Base-by-base conservation (phyloP, 2,329 filamentous ascomycete genomes). In the Neocatenulostroma microsporum region DNA sequence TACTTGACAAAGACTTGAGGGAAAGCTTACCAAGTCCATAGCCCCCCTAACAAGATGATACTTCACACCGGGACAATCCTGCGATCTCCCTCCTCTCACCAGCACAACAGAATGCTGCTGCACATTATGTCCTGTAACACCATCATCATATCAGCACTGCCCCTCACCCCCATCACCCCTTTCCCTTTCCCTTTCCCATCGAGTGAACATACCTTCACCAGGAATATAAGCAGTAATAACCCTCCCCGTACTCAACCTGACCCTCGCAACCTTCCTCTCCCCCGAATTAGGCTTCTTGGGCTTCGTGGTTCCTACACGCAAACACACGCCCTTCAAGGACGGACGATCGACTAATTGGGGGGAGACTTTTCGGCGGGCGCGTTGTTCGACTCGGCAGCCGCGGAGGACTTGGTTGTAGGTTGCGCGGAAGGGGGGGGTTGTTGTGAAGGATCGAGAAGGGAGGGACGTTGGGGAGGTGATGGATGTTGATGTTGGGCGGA, bases 271-370 rank as follows among this genome's bases (percentile, higher is more conserved):
- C 72, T 98, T 98, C 46, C 91, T 74, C 72, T 96, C 87, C 38
- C 88, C 91, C 19, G 91, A 98, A 65, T 98, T 98, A 48, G 91
- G 91, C 68, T 98, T 98, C 79, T 98, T 98, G 39, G 91, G 91
- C 57, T 91, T 87, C 53, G 84, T 87, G 52, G 88, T 84, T 56
- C 85, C 87, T 42, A 96, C 91, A 61, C 93, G 88, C 47, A 98
- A 69, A 63, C 91, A 96, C 24, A 98, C 91, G 51, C 89, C 91
- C 70, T 96, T 96, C 67, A 94, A 80, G 57, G 83, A 77, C 3
- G 91, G 87, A 28, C 84, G 74, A 34, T 76, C 63, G 4, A 73
- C 73, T 45, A 98, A 74, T 15, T 89, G 88, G 0, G 91, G 91
- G 2, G 89, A 96, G 34, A 85, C 80, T 50, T 84, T 76, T 65